phyloP scores from a whole-genome alignment of 805 yeast genomes.

The Kazachstania africana region DNA sequence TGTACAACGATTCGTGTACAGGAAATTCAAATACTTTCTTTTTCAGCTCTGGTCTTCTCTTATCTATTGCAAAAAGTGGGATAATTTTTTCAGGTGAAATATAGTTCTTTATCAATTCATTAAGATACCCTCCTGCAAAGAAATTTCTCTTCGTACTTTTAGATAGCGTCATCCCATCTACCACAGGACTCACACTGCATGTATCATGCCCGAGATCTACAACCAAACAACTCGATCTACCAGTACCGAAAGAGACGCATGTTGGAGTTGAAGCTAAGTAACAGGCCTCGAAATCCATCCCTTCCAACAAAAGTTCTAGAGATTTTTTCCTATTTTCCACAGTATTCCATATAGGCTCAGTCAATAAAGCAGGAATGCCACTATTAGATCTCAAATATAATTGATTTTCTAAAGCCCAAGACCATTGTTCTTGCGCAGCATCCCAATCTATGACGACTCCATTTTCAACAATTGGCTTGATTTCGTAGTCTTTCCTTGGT shows the following conservation, averaged over 20 bases:
- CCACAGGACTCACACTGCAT: constrained; percentile 66
- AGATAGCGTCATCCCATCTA: constrained; percentile 67
- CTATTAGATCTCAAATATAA: constrained; percentile 34
- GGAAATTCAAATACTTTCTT: constrained; percentile 15
- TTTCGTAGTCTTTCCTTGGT: constrained; percentile 41
- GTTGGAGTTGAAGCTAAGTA: constrained; percentile 77
- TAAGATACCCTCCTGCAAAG: constrained; percentile 59
- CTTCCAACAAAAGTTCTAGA: constrained; percentile 61
- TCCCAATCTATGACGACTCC: constrained; percentile 77
- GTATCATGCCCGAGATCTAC: constrained; percentile 80
- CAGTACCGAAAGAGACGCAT: constrained; percentile 78
- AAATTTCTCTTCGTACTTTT: constrained; percentile 60
- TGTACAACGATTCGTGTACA: constrained; percentile 39
- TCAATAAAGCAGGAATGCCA: constrained; percentile 53
- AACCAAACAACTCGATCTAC: constrained; percentile 75
- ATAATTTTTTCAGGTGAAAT: constrained; percentile 25
- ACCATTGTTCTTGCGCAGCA: constrained; percentile 64
- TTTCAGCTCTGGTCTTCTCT: constrained; percentile 23
- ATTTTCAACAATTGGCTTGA: constrained; percentile 48
- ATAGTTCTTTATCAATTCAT: constrained; percentile 19
- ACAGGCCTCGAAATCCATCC: constrained; percentile 64
- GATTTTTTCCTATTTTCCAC: constrained; percentile 54
- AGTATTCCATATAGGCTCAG: constrained; percentile 83
- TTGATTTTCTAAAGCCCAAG: constrained; percentile 40
- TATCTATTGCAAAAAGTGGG: constrained; percentile 23